Evolutionary conservation across 2,329 filamentous ascomycete species (phyloP).

Genomic region (Tolypocladium inflatum): DNA sequence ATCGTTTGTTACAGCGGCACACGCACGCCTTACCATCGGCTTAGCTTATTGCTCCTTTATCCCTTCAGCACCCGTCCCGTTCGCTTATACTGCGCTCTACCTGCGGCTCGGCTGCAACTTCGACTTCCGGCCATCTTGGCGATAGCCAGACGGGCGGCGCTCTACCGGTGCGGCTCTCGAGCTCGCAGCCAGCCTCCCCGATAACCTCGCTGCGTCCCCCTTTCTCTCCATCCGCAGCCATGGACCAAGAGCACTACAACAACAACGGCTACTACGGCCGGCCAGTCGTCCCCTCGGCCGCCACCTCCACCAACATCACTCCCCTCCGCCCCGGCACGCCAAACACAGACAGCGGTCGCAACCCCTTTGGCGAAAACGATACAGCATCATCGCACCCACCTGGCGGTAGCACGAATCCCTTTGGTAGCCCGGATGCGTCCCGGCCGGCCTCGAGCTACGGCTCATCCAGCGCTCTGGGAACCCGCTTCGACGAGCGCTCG

Average conservation of each 20-base stretch:
- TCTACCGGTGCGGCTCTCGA: neutral
- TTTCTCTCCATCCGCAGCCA: slow-evolving; percentile 2
- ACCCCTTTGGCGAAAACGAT: slow-evolving; percentile 32
- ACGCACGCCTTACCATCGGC: neutral
- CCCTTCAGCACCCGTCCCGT: too few species aligned
- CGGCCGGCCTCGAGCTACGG: slow-evolving; percentile 38
- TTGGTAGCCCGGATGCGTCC: slow-evolving; percentile 33
- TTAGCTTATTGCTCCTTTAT: neutral
- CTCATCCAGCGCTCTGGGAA: slow-evolving; percentile 29
- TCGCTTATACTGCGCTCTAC: neutral
- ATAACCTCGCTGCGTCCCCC: neutral
- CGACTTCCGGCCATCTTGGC: neutral
- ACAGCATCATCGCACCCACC: slow-evolving; percentile 23
- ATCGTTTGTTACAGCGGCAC: neutral
- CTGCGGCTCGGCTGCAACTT: too few species aligned
- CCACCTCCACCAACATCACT: slow-evolving; percentile 27
- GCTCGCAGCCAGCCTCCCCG: neutral
- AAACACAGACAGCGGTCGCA: slow-evolving; percentile 27
- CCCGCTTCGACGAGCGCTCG: slow-evolving; percentile 25
- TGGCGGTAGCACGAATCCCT: slow-evolving; percentile 28
- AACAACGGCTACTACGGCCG: slow-evolving; percentile 16
- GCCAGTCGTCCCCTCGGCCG: slow-evolving; percentile 19
- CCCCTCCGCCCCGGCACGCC: slow-evolving; percentile 32
- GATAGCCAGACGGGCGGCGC: neutral
- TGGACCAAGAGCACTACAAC: slow-evolving; percentile 16